Evolutionary conservation across 2,329 filamentous ascomycete genomes (phyloP).

Genomic region (Penicillium hesseltinei): DNA sequence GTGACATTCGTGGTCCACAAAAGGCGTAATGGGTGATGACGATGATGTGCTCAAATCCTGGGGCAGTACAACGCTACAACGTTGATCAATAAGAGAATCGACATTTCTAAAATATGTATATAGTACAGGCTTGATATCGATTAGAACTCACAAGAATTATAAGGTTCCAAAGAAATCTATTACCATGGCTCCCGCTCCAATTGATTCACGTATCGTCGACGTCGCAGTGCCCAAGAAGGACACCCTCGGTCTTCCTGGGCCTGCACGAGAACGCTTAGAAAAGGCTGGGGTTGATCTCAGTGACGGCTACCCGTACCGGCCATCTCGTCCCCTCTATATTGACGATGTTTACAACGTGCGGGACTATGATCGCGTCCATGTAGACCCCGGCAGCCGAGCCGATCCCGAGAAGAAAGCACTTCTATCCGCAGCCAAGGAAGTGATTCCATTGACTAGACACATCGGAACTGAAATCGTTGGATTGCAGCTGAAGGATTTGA

Average conservation of each 20-base stretch:
- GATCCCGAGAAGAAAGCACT: conserved; percentile 63
- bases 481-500: conserved; percentile 62
- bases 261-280: conserved; percentile 58
- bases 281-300: conserved; percentile 70
- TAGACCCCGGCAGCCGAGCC: conserved; percentile 64
- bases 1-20: conserved; percentile 2
- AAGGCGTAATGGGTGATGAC: conserved; percentile 29
- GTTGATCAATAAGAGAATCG: neutral
- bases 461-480: conserved; percentile 66
- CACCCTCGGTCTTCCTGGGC: conserved; percentile 59
- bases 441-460: conserved; percentile 60
- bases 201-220: conserved; percentile 63
- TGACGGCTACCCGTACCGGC: conserved; percentile 69
- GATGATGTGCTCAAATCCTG: conserved; percentile 33
- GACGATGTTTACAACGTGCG: conserved; percentile 69
- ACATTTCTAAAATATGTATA: neutral
- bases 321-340: conserved; percentile 64
- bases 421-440: conserved; percentile 60
- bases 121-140: neutral
- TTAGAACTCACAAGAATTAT: neutral
- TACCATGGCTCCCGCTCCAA: conserved; percentile 56
- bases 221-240: conserved; percentile 63
- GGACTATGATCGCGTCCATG: conserved; percentile 53
- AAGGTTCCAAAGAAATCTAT: neutral
- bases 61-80: neutral